Base-by-base conservation (phyloP, 139 green algal genomes). In the Ettlia oleoabundans region DNA sequence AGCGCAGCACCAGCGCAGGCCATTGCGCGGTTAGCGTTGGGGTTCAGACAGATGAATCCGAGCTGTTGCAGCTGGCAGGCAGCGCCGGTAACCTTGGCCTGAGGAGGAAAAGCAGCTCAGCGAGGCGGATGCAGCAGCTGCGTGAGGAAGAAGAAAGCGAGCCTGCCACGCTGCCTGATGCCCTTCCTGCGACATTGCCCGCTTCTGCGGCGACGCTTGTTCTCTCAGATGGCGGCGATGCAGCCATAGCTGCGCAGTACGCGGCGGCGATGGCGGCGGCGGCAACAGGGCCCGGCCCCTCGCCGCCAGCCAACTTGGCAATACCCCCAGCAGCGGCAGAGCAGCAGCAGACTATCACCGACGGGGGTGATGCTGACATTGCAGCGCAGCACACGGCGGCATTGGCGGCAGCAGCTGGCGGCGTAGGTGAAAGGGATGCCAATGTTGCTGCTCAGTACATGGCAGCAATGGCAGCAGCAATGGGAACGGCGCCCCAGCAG, bases 1-100 rank as follows among this genome's bases (percentile, higher is more conserved):
- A n/a, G n/a, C n/a, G n/a, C n/a, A n/a, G n/a, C n/a, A n/a, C n/a
- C n/a, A n/a, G n/a, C n/a, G n/a, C n/a, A 2, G 7, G 35, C 2
- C 58, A 37, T 37, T 37, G 4, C 5, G 41, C 41, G 19, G 78
- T 78, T n/a, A 61, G 40, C 3, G 62, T 78, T 0, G 78, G 41
- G 0, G 43, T 64, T 0, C 78, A 84, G 70, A 84, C 78, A 2
- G 78, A 84, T 2, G 78, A 84, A 51, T 78, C 67, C 4, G 58
- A 52, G 28, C 35, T 82, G 32, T 43, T 74, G 76, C 32, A 32
- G 42, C 10, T 24, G 35, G 38, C 38, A 26, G 4, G 10, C 47
- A 58, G 15, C 15, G 47, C 15, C 47, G 15, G 47, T 15, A 58
- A 15, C 13, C 15, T 10, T 58, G 47, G 13, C 47, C 47, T 58